Conservation (phyloP, 163 green algal genomes). For the Coccomyxa subellipsoidea region DNA sequence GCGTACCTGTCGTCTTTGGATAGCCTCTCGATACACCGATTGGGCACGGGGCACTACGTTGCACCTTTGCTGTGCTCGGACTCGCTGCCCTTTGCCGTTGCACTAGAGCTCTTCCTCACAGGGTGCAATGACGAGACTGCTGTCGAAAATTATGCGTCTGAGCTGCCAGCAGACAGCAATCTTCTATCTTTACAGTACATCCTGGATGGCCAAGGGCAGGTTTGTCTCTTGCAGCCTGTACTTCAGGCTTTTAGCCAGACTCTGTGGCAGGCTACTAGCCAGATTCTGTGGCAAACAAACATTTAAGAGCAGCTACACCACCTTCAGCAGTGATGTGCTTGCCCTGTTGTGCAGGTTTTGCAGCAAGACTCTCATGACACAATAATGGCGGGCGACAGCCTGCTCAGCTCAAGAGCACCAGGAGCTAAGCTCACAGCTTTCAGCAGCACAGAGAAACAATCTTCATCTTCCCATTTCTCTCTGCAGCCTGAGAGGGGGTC, state of each 20-base stretch:
- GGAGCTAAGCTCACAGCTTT: neutral
- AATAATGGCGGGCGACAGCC: neutral
- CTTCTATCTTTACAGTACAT: conserved; percentile 1
- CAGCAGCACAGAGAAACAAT: neutral
- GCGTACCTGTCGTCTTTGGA: neutral
- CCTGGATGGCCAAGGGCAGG: conserved; percentile 11
- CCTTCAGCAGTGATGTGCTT: too few species aligned
- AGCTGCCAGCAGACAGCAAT: neutral
- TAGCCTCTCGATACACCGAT: neutral
- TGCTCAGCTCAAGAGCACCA: neutral
- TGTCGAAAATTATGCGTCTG: neutral
- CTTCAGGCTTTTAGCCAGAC: too few species aligned
- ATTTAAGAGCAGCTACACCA: too few species aligned
- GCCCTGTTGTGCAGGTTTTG: neutral
- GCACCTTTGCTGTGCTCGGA: neutral
- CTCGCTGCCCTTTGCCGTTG: neutral
- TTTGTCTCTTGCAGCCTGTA: neutral
- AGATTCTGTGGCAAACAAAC: too few species aligned
- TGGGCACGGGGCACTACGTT: neutral
- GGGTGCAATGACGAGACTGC: neutral
- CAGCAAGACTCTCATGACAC: neutral
- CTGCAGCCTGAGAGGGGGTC: too few species aligned
- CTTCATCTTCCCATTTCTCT: too few species aligned
- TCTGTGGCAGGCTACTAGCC: too few species aligned
- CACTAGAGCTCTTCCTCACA: neutral